phyloP scores from a whole-genome alignment of 2,329 filamentous ascomycete species.

The Xylariales sp. region DNA sequence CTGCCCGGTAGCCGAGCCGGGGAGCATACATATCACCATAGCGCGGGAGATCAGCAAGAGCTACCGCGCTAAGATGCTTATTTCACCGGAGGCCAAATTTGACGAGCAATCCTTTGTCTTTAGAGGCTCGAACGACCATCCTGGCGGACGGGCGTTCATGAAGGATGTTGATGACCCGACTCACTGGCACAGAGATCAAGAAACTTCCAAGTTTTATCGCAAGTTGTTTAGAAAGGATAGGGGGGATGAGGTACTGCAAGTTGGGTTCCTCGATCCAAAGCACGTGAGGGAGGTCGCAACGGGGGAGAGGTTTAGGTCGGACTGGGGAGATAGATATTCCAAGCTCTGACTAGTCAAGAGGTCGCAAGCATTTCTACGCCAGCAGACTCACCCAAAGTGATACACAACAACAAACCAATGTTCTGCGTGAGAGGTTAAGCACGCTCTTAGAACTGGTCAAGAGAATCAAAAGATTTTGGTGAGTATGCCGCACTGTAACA shows the following conservation, averaged over 20 bases:
- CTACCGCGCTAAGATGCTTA: constrained; percentile 4
- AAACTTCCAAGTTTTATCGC: constrained; percentile 10
- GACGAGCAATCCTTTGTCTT: constrained; percentile 13
- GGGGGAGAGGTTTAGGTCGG: not conserved
- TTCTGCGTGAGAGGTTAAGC: no score
- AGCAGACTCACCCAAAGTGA: no score
- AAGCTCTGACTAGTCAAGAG: no score
- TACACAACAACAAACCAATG: no score
- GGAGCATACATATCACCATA: constrained; percentile 3
- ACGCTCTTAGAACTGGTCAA: no score
- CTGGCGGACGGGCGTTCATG: constrained; percentile 8
- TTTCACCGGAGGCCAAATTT: constrained; percentile 8
- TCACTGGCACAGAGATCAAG: constrained; percentile 11
- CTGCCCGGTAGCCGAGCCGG: not conserved
- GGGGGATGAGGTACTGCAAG: constrained; percentile 13
- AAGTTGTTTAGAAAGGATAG: constrained; percentile 7
- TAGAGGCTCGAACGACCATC: constrained; percentile 8
- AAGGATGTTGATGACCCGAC: constrained; percentile 13
- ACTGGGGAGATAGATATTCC: constrained; percentile 4
- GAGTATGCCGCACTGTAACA: no score
- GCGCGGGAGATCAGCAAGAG: constrained; percentile 4
- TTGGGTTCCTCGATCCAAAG: constrained; percentile 9
- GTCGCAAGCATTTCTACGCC: no score
- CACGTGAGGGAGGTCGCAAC: not conserved
- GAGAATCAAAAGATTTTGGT: no score